Percentiles rank a stretch among this genome's conserved stretches.
phyloP scores from a whole-genome alignment of 2,329 filamentous ascomycete genomes.

The Pezicula radicicola region DNA sequence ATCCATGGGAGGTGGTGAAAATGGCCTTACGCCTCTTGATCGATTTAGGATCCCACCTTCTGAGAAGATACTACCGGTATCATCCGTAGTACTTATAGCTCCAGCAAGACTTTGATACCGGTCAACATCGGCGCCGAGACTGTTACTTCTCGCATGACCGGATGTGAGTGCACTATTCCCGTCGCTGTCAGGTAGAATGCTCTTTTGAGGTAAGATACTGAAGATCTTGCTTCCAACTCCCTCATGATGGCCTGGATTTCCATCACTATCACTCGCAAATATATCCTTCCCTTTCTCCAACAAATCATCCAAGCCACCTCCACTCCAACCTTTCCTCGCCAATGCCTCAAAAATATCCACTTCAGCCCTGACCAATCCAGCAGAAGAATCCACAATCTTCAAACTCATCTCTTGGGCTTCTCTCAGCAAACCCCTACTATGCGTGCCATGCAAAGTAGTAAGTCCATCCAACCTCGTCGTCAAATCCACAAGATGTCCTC shows the following conservation, averaged over 20 bases:
- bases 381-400: slow-evolving; percentile 61
- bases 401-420: slow-evolving; percentile 64
- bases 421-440: slow-evolving; percentile 55
- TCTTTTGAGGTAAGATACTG: slow-evolving; percentile 61
- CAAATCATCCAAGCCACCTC: slow-evolving; percentile 63
- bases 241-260: slow-evolving; percentile 26
- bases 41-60: slow-evolving; percentile 44
- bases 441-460: slow-evolving; percentile 56
- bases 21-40: slow-evolving; percentile 52
- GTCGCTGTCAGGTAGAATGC: slow-evolving; percentile 47
- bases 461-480: slow-evolving; percentile 61
- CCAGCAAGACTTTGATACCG: slow-evolving; percentile 56
- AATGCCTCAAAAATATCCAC: slow-evolving; percentile 68
- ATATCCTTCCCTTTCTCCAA: slow-evolving; percentile 62
- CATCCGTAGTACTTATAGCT: slow-evolving; percentile 39
- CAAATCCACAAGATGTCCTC: slow-evolving; percentile 61
- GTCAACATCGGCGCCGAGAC: slow-evolving; percentile 48
- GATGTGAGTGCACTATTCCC: neutral
- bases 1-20: slow-evolving; percentile 50
- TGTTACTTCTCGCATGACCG: slow-evolving; percentile 48
- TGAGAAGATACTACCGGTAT: slow-evolving; percentile 51
- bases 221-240: slow-evolving; percentile 51
- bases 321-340: slow-evolving; percentile 65
- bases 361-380: slow-evolving; percentile 63
- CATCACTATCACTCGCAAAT: slow-evolving; percentile 43